phyloP scores from a whole-genome alignment of 2,329 filamentous ascomycete species.

The Hypomyces rosellus region DNA sequence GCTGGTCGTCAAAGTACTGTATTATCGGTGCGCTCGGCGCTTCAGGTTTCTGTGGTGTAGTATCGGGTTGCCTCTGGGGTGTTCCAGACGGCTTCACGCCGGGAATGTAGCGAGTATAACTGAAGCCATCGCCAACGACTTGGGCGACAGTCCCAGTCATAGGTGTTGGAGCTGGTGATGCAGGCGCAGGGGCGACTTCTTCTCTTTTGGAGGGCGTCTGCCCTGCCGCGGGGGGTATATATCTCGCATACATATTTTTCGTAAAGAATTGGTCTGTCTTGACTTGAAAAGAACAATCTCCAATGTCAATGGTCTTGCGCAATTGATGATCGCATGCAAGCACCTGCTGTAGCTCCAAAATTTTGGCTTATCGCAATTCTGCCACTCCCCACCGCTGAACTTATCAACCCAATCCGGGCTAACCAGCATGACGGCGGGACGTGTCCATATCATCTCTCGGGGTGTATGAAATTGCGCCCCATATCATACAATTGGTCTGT shows the following conservation, averaged over 20 bases:
- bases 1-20: conserved; percentile 25
- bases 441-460: neutral
- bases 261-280: conserved; percentile 15
- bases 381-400: conserved; percentile 30
- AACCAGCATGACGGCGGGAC: neutral
- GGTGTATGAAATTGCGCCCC: no score
- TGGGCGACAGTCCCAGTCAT: conserved; percentile 3
- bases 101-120: conserved; percentile 38
- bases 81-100: conserved; percentile 19
- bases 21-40: conserved; percentile 13
- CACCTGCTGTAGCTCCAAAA: conserved; percentile 20
- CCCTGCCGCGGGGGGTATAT: conserved; percentile 31
- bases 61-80: neutral
- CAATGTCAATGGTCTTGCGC: no score
- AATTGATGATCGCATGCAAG: no score
- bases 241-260: conserved; percentile 36
- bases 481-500: no score
- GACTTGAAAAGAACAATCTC: neutral
- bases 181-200: conserved; percentile 3
- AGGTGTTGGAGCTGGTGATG: conserved; percentile 6
- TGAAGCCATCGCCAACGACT: conserved; percentile 17
- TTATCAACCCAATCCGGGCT: conserved; percentile 19
- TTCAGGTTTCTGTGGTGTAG: neutral
- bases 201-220: conserved; percentile 9
- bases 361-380: conserved; percentile 35